These are phyloP conservation scores for Leccinum olivaceopallidum DNA, from an alignment of 768 basidiomycete species.

Conservation along the genomic window DNA sequence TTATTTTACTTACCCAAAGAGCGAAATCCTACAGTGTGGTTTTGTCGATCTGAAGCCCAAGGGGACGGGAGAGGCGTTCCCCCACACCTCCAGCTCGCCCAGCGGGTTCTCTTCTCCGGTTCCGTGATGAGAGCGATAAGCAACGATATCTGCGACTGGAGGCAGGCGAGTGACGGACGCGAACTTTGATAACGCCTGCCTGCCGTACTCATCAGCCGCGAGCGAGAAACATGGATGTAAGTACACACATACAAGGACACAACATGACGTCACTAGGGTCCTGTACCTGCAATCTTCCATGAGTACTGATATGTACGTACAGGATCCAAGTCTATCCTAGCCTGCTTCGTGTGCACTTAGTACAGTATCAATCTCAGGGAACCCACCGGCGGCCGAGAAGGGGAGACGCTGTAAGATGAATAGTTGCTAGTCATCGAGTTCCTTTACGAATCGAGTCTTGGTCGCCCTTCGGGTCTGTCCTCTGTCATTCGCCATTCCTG, in stretches of 20 bases:
- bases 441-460: not conserved
- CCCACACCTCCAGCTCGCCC: not conserved
- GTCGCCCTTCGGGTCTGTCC: not conserved
- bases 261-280: not conserved
- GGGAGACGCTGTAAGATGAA: no score
- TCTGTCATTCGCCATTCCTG: not conserved
- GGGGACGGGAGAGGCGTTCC: not conserved
- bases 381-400: not conserved
- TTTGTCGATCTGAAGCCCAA: not conserved
- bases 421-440: not conserved
- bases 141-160: not conserved
- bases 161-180: not conserved
- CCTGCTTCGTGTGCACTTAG: not conserved
- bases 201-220: not conserved
- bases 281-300: not conserved
- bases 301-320: not conserved
- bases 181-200: not conserved
- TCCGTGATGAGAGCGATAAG: not conserved
- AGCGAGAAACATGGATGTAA: not conserved
- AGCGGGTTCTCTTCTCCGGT: not conserved
- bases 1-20: not conserved
- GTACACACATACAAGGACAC: not conserved
- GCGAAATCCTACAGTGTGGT: not conserved
- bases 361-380: not conserved
- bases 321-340: not conserved